Base-by-base conservation (phyloP, 441 rosid species). In the Adansonia rubrostipa region DNA sequence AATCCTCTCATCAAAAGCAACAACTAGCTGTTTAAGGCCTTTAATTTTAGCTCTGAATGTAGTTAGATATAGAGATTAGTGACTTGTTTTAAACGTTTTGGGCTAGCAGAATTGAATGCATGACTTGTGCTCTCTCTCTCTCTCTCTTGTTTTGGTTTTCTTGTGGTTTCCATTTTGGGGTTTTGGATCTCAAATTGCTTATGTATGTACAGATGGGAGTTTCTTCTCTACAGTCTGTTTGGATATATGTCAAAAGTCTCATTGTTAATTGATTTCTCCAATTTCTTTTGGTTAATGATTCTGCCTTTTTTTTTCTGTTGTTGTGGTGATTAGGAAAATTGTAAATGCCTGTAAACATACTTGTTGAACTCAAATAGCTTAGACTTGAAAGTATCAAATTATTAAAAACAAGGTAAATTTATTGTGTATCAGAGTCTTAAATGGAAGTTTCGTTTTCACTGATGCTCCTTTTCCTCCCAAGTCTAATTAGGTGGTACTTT, bases 1-100 rank as follows among this genome's bases (percentile, higher is more conserved):
- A 91, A 77, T 75, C 89, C 78, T 85, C 96, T 80, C 92, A 90
- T 81, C 95, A 92, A 70, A 83, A 90, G 70, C 84, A 84, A 66
- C 93, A 87, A 77, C 88, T 90, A 64, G 88, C 94, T 82, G 94
- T 88, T 77, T 60, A 45, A 60, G 15, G 61, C 10, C 22, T 3
- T 48, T 56, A 60, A 20, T 56, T 67, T 71, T 44, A 65, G 45
- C 76, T 75, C 57, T 63, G 20, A 33, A 53, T 74, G 73, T 75
- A 80, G 82, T 80, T 86, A 86, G 85, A 76, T 50, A 7, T 28
- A 40, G 5, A 76, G 69, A 75, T 79, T 24, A 57, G 80, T 33
- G 80, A 64, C 78, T n/a, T 53, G n/a, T 64, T 73, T 28, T 28
- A 28, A 47, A 53, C 10, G 22, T 24, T 60, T 71, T 70, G 71